Conservation (phyloP, 1,284 basidiomycete species). For the Gymnopus androsaceus region DNA sequence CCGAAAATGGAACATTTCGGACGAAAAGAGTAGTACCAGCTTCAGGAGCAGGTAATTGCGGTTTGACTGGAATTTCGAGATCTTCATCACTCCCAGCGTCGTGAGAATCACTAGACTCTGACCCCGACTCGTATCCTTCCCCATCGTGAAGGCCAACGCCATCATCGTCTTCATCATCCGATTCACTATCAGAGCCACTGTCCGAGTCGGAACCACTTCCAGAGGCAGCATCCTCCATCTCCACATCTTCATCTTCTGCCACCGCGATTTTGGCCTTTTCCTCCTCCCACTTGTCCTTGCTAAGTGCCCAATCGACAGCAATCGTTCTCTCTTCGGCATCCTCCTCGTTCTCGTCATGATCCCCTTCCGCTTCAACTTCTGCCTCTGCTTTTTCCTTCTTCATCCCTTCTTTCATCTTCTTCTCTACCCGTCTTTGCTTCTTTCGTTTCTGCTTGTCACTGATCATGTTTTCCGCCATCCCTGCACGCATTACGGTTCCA, state of each 20-base stretch:
- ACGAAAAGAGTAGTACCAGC: conserved; percentile 92
- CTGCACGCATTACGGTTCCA: conserved; percentile 70
- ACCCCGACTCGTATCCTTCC: conserved; percentile 35
- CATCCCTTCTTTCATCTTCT: conserved; percentile 45
- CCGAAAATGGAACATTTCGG: conserved; percentile 91
- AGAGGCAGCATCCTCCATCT: conserved; percentile 27
- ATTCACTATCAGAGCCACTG: background rate
- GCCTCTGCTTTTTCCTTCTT: conserved; percentile 37
- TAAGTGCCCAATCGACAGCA: conserved; percentile 96
- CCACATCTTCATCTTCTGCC: conserved; percentile 41
- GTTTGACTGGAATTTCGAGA: conserved; percentile 61
- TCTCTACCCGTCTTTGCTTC: conserved; percentile 62
- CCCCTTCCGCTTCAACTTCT: conserved; percentile 37
- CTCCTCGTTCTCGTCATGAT: conserved; percentile 35
- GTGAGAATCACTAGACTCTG: conserved; percentile 33
- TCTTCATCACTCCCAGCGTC: conserved; percentile 46
- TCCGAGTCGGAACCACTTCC: background rate
- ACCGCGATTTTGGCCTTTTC: conserved; percentile 61
- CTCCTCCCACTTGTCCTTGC: conserved; percentile 91
- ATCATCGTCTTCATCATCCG: conserved; percentile 31
- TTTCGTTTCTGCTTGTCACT: conserved; percentile 78
- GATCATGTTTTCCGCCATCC: conserved; percentile 66
- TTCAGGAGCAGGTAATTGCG: conserved; percentile 77
- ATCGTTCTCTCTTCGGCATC: conserved; percentile 67
- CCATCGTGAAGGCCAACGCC: conserved; percentile 47